Evolutionary conservation across 352 stramenopile genomes (phyloP), one percentile per base, ranked within the genome.

Genomic region (Globisporangium splendens): DNA sequence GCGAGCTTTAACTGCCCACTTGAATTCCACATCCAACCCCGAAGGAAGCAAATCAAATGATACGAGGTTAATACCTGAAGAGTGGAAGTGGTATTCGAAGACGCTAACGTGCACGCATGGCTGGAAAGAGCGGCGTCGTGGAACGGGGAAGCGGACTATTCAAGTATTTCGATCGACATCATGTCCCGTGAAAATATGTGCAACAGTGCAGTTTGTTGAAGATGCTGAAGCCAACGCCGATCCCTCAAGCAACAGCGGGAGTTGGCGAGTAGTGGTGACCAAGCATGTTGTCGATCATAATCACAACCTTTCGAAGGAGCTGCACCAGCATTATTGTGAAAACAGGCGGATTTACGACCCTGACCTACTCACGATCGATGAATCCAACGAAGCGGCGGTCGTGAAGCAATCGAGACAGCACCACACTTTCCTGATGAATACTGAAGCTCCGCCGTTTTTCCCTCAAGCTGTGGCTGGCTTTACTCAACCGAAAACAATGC

Each of bases 11-110:
- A 8, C 28, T 35, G 10, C 28, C 28, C 5, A 8, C 28, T 35
- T 8, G 10, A 6, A 35, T 8, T 8, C 31, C n/a, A n/a, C n/a
- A n/a, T n/a, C n/a, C n/a, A 56, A 50, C 4, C 39, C 22, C 21
- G 31, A 35, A 2, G 2, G 18, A 44, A 14, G 35, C 61, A 43
- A 68, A 13, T 24, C 51, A 13, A 62, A 56, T 4, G 50, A 62
- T 15, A 60, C 73, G 17, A 61, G 70, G 4, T 61, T 70, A 44
- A 92, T 92, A 8, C 82, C 82, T 0, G 77, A 86, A 35, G 63
- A 76, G 8, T 92, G 73, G 79, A 77, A 80, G 61, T 92, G 82
- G 82, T 92, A 92, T 50, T 90, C 80, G 0, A 92, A 92, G 59
- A 92, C 82, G 0, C 54, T 92, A 8, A 90, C 77, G 43, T 92